These are phyloP conservation scores for Xanthoceras sorbifolium DNA, from an alignment of 345 rosid species.

Conservation along the genomic window DNA sequence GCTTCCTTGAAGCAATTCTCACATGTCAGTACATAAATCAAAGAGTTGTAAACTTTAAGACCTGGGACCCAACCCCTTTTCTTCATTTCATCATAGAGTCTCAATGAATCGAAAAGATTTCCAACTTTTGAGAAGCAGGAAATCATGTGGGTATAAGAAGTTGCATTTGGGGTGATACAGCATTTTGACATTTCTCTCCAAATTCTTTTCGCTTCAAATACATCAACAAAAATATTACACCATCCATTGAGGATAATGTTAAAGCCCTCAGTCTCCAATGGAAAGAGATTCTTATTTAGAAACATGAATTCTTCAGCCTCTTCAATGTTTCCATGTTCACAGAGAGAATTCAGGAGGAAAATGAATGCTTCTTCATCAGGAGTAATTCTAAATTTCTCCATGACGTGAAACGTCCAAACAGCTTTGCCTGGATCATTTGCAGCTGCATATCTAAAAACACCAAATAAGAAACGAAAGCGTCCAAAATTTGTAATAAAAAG, in stretches of 20 bases:
- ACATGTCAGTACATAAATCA: constrained; percentile 67
- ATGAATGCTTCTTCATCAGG: constrained; percentile 85
- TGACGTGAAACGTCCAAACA: constrained; percentile 57
- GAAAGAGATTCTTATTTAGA: constrained; percentile 72
- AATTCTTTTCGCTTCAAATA: constrained; percentile 82
- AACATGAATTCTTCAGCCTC: constrained; percentile 97
- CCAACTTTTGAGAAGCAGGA: constrained; percentile 83
- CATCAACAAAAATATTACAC: constrained; percentile 66
- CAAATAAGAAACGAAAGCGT: not conserved
- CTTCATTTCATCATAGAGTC: constrained; percentile 89
- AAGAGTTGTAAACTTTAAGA: constrained; percentile 66
- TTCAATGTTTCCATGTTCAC: constrained; percentile 78
- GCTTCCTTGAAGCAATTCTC: constrained; percentile 76
- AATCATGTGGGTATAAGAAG: constrained; percentile 71
- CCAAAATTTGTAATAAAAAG: not conserved
- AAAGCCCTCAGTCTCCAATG: constrained; percentile 57
- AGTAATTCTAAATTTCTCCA: constrained; percentile 72
- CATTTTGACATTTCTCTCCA: constrained; percentile 82
- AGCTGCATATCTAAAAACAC: constrained; percentile 68
- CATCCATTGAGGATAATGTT: constrained; percentile 80
- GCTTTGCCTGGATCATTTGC: constrained; percentile 75
- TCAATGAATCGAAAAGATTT: constrained; percentile 76
- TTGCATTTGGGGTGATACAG: constrained; percentile 65
- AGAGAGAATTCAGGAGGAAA: constrained; percentile 52
- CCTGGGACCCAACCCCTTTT: constrained; percentile 70